These are phyloP conservation scores for Xylariaceae sp. DNA, from an alignment of 2,329 filamentous ascomycete species.

Conservation along the genomic window DNA sequence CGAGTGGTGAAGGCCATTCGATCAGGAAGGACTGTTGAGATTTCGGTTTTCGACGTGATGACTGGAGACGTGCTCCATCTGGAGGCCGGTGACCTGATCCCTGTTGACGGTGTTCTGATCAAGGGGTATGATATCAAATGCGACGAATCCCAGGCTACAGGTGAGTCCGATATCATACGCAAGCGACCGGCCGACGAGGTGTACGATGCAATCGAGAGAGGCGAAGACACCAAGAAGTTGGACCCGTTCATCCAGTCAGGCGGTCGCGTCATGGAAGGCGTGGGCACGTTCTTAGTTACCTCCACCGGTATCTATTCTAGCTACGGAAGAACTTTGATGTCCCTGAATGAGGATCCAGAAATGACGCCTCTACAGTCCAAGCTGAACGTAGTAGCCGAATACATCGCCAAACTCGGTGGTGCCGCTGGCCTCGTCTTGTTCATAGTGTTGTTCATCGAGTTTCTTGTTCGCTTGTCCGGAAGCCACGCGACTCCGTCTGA, in stretches of 20 bases:
- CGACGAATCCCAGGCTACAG: conserved; percentile 74
- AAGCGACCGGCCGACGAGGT: conserved; percentile 65
- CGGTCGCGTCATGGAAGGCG: conserved; percentile 69
- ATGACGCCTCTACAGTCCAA: conserved; percentile 74
- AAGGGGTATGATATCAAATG: conserved; percentile 70
- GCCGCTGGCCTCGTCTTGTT: conserved; percentile 75
- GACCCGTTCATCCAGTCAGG: conserved; percentile 85
- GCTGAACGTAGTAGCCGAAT: conserved; percentile 68
- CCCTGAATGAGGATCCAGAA: conserved; percentile 66
- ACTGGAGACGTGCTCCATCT: conserved; percentile 66
- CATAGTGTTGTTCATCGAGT: conserved; percentile 79
- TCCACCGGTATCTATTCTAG: conserved; percentile 68
- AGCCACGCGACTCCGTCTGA: conserved; percentile 52
- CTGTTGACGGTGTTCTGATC: conserved; percentile 68
- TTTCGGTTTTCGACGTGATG: conserved; percentile 64
- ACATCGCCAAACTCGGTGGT: conserved; percentile 73
- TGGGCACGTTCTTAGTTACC: conserved; percentile 69
- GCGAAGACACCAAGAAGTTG: conserved; percentile 63
- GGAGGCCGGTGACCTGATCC: conserved; percentile 70
- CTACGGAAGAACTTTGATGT: conserved; percentile 70
- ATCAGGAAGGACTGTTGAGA: conserved; percentile 63
- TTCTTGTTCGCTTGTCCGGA: conserved; percentile 57
- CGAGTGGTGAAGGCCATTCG: conserved; percentile 66
- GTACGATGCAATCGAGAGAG: conserved; percentile 61
- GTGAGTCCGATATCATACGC: conserved; percentile 69